Base-by-base conservation (phyloP, 805 yeast genomes). In the Ogataea nonfermentans region DNA sequence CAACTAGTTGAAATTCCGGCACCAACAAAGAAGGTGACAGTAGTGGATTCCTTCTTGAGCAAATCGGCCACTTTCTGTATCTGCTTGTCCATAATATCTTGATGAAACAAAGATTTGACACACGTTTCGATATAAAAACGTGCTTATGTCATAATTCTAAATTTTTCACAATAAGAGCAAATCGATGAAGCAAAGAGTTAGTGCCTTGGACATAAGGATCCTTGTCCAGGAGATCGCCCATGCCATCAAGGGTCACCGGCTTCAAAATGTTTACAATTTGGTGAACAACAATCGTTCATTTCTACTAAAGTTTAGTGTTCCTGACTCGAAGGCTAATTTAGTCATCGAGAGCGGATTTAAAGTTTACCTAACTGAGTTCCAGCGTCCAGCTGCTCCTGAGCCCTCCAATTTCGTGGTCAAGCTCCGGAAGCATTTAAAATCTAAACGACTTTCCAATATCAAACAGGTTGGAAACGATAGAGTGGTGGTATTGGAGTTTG, bases 1-100 rank as follows among this genome's bases (percentile, higher is more conserved):
- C 95, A 89, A 3, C 85, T 70, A 0, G 98, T 91, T 2, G 96
- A 87, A 27, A 89, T 80, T 1, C 99, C 99, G 0, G 99, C 99
- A 1, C 99, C 99, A 7, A 81, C 81, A 65, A 84, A 74, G 53
- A 84, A 79, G 0, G 81, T 74, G 5, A 82, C 73, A 47, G 75
- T 73, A 4, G 54, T 27, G 6, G 44, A 45, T 8, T 58, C 55
- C 24, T 49, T 52, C 19, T 46, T 43, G 36, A 62, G 37, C 12
- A 49, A 8, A 3, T 53, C 43, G 1, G 53, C 59, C 3, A 62
- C 46, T 4, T 40, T 43, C 14, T 52, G 48, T 0, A 61, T 24
- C 6, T 52, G 40, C 19, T 41, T 41, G 20, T 57, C 61, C 60
- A 58, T 55, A 17, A 23, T 28, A 4, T 6, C 16, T 22, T 14